Evolutionary conservation across 2,329 filamentous ascomycete species (phyloP).

Genomic region (Fusarium sp.): DNA sequence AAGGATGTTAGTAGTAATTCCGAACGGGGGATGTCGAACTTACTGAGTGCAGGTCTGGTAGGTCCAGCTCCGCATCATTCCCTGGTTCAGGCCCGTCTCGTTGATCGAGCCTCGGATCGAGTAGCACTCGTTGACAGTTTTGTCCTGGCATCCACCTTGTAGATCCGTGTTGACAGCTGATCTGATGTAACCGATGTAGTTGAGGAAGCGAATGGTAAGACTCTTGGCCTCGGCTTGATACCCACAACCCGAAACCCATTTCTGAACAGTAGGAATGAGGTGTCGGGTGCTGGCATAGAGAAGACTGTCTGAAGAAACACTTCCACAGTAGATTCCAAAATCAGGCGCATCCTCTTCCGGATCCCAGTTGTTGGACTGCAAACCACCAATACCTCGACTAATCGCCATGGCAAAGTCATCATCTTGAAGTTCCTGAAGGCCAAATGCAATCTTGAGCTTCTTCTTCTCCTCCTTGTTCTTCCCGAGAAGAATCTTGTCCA

Average conservation of each 20-base stretch:
- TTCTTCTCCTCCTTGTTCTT: slow-evolving; percentile 56
- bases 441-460: slow-evolving; percentile 62
- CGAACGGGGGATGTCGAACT: slow-evolving; percentile 27
- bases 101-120: slow-evolving; percentile 42
- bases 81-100: slow-evolving; percentile 37
- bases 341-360: slow-evolving; percentile 55
- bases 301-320: slow-evolving; percentile 55
- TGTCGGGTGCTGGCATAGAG: slow-evolving; percentile 57
- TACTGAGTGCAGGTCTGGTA: slow-evolving; percentile 69
- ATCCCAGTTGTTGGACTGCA: slow-evolving; percentile 68
- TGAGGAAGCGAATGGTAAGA: slow-evolving; percentile 60
- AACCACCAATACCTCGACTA: slow-evolving; percentile 53
- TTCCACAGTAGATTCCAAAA: slow-evolving; percentile 63
- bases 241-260: slow-evolving; percentile 57
- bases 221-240: slow-evolving; percentile 53
- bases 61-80: slow-evolving; percentile 57
- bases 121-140: slow-evolving; percentile 48
- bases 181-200: slow-evolving; percentile 63
- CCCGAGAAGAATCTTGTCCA: slow-evolving; percentile 64
- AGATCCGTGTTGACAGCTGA: slow-evolving; percentile 47
- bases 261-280: slow-evolving; percentile 50
- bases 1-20: slow-evolving; percentile 30
- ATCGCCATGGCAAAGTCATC: slow-evolving; percentile 63
- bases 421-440: slow-evolving; percentile 57
- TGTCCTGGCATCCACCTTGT: slow-evolving; percentile 37